These are phyloP conservation scores for Dactylonectria estremocensis DNA, from an alignment of 2,329 filamentous ascomycete species.

Conservation along the genomic window DNA sequence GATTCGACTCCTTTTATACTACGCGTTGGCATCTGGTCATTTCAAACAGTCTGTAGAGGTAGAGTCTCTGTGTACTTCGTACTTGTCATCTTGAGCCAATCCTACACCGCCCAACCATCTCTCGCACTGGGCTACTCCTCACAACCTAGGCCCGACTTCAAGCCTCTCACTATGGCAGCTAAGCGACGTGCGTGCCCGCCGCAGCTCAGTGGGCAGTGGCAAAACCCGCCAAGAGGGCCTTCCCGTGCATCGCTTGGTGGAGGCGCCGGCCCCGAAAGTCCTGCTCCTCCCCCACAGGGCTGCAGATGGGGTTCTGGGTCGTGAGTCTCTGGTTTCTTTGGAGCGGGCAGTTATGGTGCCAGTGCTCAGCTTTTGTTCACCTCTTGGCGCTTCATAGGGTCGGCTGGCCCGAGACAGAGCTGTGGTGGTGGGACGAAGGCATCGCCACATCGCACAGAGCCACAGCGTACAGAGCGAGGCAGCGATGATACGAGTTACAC, in stretches of 20 bases:
- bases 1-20: background rate
- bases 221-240: slow-evolving; percentile 2
- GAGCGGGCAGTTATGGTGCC: background rate
- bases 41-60: too few species aligned
- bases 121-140: background rate
- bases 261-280: slow-evolving; percentile 8
- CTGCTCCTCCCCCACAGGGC: slow-evolving; percentile 25
- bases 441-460: background rate
- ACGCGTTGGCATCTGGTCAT: too few species aligned
- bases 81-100: background rate
- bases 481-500: background rate
- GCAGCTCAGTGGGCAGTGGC: background rate
- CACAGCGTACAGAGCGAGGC: background rate
- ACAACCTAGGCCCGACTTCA: too few species aligned
- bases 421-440: background rate
- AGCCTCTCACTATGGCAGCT: slow-evolving; percentile 13
- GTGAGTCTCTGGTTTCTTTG: background rate
- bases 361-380: background rate
- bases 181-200: background rate
- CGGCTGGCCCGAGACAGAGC: background rate
- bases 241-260: slow-evolving; percentile 12
- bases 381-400: background rate
- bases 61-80: too few species aligned
- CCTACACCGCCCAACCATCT: background rate
- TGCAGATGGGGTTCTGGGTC: slow-evolving; percentile 21